These are phyloP conservation scores for Hymenoscyphus repandus DNA, from an alignment of 2,329 filamentous ascomycete species.

Conservation along the genomic window DNA sequence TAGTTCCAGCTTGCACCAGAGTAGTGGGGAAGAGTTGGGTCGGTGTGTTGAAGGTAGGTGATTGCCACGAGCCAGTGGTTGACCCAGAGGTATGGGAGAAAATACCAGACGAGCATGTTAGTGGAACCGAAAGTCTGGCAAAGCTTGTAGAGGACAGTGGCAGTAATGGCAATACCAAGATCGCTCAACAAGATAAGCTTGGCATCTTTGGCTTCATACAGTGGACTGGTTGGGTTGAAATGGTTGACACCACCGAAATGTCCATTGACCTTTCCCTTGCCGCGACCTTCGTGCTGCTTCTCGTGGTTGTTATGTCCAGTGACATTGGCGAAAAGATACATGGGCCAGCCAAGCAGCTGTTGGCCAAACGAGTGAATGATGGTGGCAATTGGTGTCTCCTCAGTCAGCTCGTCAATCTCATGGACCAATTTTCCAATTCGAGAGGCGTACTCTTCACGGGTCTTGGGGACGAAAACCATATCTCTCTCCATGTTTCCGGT, in stretches of 20 bases:
- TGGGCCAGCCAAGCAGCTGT: conserved; percentile 88
- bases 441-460: conserved; percentile 72
- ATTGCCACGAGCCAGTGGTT: conserved; percentile 99
- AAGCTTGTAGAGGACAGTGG: conserved; percentile 57
- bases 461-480: conserved; percentile 98
- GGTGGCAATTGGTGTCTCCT: conserved; percentile 89
- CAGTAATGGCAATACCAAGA: conserved; percentile 61
- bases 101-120: conserved; percentile 93
- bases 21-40: conserved; percentile 92
- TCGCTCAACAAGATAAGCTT: conserved; percentile 84
- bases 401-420: conserved; percentile 81
- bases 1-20: conserved; percentile 83
- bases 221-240: conserved; percentile 80
- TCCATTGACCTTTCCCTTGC: conserved; percentile 87
- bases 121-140: conserved; percentile 73
- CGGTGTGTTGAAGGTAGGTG: conserved; percentile 95
- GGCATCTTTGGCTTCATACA: conserved; percentile 89
- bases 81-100: conserved; percentile 92
- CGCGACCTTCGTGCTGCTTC: conserved; percentile 86
- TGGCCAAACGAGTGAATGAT: conserved; percentile 69
- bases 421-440: conserved; percentile 70
- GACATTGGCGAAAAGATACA: conserved; percentile 87
- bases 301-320: conserved; percentile 96
- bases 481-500: conserved; percentile 96
- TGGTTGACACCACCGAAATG: conserved; percentile 81